These are phyloP conservation scores for Paspalum notatum DNA, from an alignment of 176 grass and related monocot species.

Conservation along the genomic window DNA sequence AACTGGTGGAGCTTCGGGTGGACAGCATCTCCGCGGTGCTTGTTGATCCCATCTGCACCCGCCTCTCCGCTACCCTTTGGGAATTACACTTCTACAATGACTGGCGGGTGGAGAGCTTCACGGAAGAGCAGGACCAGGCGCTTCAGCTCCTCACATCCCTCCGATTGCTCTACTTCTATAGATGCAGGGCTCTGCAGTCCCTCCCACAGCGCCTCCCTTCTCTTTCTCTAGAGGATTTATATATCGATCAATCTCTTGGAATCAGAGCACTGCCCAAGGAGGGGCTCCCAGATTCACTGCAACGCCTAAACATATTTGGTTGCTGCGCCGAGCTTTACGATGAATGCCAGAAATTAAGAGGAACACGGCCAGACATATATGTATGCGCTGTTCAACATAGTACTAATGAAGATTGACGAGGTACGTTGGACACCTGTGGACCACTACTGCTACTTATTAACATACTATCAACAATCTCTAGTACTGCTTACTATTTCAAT, in stretches of 20 bases:
- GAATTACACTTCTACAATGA: accelerated
- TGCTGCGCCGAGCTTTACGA: not conserved
- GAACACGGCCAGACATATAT: not conserved
- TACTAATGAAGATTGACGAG: not conserved
- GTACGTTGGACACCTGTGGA: not conserved
- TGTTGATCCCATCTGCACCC: not conserved
- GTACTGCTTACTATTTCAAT: no score
- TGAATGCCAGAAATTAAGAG: not conserved
- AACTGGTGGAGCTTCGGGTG: not conserved
- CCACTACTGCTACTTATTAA: no score
- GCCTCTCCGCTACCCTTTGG: not conserved
- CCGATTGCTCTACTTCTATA: accelerated
- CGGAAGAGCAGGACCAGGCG: slow-evolving; percentile 4
- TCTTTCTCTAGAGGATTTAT: not conserved
- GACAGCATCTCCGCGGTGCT: not conserved
- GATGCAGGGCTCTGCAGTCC: not conserved
- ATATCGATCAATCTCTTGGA: accelerated
- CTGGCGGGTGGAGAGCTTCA: not conserved
- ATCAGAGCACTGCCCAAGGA: slow-evolving; percentile 11
- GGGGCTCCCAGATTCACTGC: not conserved
- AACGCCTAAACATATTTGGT: accelerated
- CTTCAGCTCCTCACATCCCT: slow-evolving; percentile 23
- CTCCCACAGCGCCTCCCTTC: not conserved
- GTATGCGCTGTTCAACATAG: no score
- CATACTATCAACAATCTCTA: no score